Conservation (phyloP, 345 rosid genomes). For the Zanthoxylum bungeanum region DNA sequence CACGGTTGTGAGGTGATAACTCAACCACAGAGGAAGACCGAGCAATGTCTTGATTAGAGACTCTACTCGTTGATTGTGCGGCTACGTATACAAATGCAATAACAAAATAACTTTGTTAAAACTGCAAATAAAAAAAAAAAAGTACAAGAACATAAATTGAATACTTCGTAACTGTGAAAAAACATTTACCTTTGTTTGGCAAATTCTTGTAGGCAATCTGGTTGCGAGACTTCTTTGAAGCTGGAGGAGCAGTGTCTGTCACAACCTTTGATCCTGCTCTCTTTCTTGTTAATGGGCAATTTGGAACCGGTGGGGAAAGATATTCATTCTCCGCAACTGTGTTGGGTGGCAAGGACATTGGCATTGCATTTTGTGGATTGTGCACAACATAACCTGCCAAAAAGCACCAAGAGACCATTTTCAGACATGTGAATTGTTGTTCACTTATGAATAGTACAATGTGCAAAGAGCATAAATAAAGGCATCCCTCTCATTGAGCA, state of each 20-base stretch:
- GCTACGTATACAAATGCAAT: slow-evolving; percentile 4
- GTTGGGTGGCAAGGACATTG: slow-evolving; percentile 32
- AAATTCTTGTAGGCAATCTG: slow-evolving; percentile 26
- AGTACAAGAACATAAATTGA: neutral
- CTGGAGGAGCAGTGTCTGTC: slow-evolving; percentile 27
- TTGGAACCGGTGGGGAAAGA: slow-evolving; percentile 27
- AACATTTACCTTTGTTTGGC: slow-evolving; percentile 41
- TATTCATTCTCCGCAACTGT: slow-evolving; percentile 18
- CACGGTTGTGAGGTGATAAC: slow-evolving; percentile 14
- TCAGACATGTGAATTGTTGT: neutral
- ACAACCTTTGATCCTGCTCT: slow-evolving; percentile 35
- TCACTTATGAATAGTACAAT: neutral
- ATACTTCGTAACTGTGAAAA: neutral
- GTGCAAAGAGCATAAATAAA: neutral
- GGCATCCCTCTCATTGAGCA: neutral
- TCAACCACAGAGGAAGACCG: slow-evolving; percentile 25
- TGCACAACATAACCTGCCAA: slow-evolving; percentile 34
- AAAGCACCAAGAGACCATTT: slow-evolving; percentile 8
- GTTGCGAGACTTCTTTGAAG: slow-evolving; percentile 43
- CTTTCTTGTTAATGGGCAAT: slow-evolving; percentile 41
- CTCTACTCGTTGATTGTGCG: slow-evolving; percentile 13
- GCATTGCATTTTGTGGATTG: slow-evolving; percentile 35
- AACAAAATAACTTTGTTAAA: neutral
- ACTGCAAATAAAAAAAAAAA: neutral
- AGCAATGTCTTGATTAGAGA: slow-evolving; percentile 16